phyloP scores from a whole-genome alignment of 1,284 basidiomycete genomes.

The Thelephora terrestris region DNA sequence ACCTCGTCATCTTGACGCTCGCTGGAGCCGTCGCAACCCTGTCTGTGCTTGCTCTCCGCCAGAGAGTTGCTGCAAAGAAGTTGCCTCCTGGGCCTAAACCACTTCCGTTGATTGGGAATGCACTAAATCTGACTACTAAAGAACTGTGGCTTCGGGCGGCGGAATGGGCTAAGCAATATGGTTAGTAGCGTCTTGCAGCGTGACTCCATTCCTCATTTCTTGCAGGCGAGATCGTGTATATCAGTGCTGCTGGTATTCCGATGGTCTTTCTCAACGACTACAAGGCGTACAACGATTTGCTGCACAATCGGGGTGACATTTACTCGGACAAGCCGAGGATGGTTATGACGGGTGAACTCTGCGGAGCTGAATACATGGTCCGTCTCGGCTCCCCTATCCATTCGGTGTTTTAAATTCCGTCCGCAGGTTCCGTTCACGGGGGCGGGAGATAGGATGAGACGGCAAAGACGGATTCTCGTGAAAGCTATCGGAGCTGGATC shows the following conservation, averaged over 20 bases:
- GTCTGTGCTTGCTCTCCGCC: not conserved
- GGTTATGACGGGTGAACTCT: constrained; percentile 52
- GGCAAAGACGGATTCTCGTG: constrained; percentile 56
- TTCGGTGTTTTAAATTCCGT: not conserved
- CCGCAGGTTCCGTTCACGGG: constrained; percentile 48
- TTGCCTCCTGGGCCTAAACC: constrained; percentile 59
- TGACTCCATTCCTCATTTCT: not conserved
- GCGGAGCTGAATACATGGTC: constrained; percentile 62
- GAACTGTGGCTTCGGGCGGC: constrained; percentile 31
- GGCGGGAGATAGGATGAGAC: constrained; percentile 50
- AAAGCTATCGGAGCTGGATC: constrained; percentile 43
- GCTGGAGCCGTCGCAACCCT: not conserved
- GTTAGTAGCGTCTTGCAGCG: constrained; percentile 9
- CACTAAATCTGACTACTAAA: constrained; percentile 45
- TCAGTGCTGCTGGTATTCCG: constrained; percentile 53
- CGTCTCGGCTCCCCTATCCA: not conserved
- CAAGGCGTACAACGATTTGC: constrained; percentile 46
- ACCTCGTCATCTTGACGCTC: not conserved
- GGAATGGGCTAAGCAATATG: constrained; percentile 23
- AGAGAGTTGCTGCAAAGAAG: not conserved
- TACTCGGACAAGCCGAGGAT: constrained; percentile 64
- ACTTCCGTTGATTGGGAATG: constrained; percentile 52
- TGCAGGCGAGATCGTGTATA: constrained; percentile 52
- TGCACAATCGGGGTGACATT: constrained; percentile 57
- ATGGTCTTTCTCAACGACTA: constrained; percentile 56